Evolutionary conservation across 2,329 filamentous ascomycete species (phyloP).

Genomic region (Microcera coccophila): DNA sequence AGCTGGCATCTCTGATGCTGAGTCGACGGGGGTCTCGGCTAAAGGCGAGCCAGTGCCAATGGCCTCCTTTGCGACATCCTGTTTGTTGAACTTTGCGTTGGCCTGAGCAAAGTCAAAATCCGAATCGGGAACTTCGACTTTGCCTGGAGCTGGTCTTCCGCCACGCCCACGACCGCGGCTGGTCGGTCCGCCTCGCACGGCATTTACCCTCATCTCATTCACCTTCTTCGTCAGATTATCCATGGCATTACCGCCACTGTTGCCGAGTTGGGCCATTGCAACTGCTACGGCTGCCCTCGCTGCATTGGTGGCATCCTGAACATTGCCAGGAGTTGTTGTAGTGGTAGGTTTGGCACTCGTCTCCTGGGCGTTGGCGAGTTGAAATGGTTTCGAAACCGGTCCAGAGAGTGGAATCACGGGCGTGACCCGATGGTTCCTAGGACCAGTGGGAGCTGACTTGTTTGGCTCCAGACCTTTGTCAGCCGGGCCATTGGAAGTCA

Average conservation of each 20-base stretch:
- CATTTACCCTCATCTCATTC: constrained; percentile 69
- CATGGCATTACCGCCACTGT: constrained; percentile 45
- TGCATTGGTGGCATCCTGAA: constrained; percentile 67
- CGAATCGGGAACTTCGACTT: constrained; percentile 82
- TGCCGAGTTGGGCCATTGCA: constrained; percentile 68
- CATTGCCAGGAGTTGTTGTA: constrained; percentile 36
- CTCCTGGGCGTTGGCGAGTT: constrained; percentile 29
- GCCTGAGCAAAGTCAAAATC: constrained; percentile 83
- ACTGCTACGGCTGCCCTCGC: constrained; percentile 75
- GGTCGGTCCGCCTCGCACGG: constrained; percentile 47
- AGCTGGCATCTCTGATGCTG: constrained; percentile 33
- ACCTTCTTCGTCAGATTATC: constrained; percentile 73
- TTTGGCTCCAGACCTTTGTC: constrained; percentile 34
- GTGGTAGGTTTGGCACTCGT: constrained; percentile 36
- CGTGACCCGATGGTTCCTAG: constrained; percentile 52
- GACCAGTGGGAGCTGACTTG: constrained; percentile 45
- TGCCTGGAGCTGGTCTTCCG: constrained; percentile 48
- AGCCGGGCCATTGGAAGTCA: constrained; percentile 35
- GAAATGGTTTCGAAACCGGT: constrained; percentile 38
- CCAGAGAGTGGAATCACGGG: constrained; percentile 63
- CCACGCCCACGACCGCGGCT: constrained; percentile 50
- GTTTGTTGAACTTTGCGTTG: constrained; percentile 48
- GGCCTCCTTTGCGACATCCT: constrained; percentile 74
- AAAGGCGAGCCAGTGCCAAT: constrained; percentile 73
- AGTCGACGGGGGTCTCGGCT: constrained; percentile 46